Evolutionary conservation across 2,329 filamentous ascomycete genomes (phyloP).

Genomic region (Neonectria sp.): DNA sequence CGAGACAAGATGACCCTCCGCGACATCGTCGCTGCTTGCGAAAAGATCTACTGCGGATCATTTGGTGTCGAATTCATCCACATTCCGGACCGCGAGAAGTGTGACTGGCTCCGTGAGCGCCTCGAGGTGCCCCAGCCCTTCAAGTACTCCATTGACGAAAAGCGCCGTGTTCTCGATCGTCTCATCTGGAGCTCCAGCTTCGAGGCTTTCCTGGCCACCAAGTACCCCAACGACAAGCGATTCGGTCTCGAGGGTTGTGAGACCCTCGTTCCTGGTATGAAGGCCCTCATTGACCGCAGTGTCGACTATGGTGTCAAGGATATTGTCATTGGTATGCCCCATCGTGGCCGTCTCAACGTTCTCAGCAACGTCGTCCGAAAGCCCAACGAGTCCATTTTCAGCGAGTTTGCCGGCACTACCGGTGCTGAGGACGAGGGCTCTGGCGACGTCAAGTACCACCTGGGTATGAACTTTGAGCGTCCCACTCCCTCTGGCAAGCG

Average conservation of each 20-base stretch:
- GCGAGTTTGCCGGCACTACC: conserved; percentile 91
- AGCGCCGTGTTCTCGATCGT: conserved; percentile 96
- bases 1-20: conserved; percentile 97
- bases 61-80: conserved; percentile 99
- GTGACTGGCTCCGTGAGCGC: conserved; percentile 97
- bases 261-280: conserved; percentile 98
- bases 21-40: conserved; percentile 93
- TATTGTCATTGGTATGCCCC: conserved; percentile 99
- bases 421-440: conserved; percentile 96
- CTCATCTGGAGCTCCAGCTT: conserved; percentile 99
- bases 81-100: conserved; percentile 96
- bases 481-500: conserved; percentile 98
- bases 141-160: conserved; percentile 98
- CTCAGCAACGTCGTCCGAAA: conserved; percentile 99
- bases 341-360: conserved; percentile 97
- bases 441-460: conserved; percentile 98
- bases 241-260: conserved; percentile 99
- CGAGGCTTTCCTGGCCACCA: conserved; percentile 94
- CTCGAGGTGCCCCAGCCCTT: conserved; percentile 95
- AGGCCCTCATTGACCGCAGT: conserved; percentile 97
- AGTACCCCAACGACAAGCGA: conserved; percentile 99
- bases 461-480: conserved; percentile 99
- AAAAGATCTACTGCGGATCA: conserved; percentile 97
- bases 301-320: conserved; percentile 99
- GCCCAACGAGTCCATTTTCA: conserved; percentile 99